Percentiles rank a stretch among this genome's conserved stretches.
Conservation (phyloP, 1,284 basidiomycete genomes). For the Xerocomus amazonicus region DNA sequence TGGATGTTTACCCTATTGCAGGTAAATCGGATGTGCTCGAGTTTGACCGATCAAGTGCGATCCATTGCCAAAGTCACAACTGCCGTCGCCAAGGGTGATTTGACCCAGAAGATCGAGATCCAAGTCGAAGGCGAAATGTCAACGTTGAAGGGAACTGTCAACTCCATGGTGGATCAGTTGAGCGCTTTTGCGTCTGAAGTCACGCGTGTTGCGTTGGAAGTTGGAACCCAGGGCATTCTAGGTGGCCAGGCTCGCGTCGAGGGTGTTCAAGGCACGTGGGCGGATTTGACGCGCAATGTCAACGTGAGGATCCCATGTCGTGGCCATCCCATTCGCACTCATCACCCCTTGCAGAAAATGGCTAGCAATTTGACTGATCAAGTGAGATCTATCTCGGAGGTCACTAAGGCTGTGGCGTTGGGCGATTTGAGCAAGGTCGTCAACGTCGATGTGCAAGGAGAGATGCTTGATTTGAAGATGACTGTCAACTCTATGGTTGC, state of each 20-base stretch:
- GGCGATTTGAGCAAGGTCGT: slow-evolving; percentile 90
- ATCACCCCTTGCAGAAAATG: slow-evolving; percentile 57
- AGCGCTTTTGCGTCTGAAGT: slow-evolving; percentile 94
- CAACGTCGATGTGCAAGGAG: slow-evolving; percentile 94
- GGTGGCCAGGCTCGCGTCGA: slow-evolving; percentile 92
- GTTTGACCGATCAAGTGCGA: slow-evolving; percentile 91
- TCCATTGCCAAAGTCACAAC: slow-evolving; percentile 91
- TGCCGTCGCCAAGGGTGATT: slow-evolving; percentile 85
- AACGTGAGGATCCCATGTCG: slow-evolving; percentile 50
- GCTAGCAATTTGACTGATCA: slow-evolving; percentile 93
- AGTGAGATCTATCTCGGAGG: slow-evolving; percentile 95
- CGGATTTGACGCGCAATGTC: slow-evolving; percentile 86
- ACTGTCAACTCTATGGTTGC: slow-evolving; percentile 92
- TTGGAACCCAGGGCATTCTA: slow-evolving; percentile 88
- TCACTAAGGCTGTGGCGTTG: slow-evolving; percentile 94
- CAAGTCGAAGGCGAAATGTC: slow-evolving; percentile 93
- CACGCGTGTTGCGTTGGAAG: slow-evolving; percentile 89
- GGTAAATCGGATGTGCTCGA: slow-evolving; percentile 93
- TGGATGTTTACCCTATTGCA: slow-evolving; percentile 30
- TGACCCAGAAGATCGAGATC: slow-evolving; percentile 88
- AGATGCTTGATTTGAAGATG: slow-evolving; percentile 92
- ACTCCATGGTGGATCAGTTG: slow-evolving; percentile 87
- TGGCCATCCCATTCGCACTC: slow-evolving; percentile 21
- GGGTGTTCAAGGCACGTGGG: slow-evolving; percentile 94
- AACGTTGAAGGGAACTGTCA: slow-evolving; percentile 78